Base-by-base conservation (phyloP, 768 basidiomycete species). In the Pleurotus platypus region DNA sequence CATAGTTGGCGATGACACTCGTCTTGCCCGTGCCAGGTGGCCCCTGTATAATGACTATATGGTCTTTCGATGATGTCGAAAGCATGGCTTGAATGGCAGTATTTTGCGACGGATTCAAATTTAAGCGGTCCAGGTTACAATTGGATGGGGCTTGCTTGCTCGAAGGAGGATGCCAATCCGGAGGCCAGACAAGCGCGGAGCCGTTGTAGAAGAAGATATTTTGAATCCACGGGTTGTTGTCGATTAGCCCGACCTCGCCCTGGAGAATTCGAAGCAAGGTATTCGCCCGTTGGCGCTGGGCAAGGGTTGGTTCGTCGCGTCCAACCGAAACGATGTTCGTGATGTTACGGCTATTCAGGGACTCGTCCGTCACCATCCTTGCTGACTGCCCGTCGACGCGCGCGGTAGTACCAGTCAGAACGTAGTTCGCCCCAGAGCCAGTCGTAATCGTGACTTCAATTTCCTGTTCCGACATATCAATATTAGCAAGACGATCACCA, bases 21-120 rank as follows among this genome's bases (percentile, higher is more conserved):
- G 87, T 89, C 65, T 89, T 89, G 16, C 87, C 87, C 56, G 85
- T 87, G 1, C 86, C 86, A 59, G 86, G 85, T 35, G 85, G 86
- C 12, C 79, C 81, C 58, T 81, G 80, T 20, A 83, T 64, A 18
- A 82, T 67, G 5, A 73, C 73, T 46, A 81, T 70, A 18, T 74
- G 66, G 51, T 77, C 59, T 3, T 65, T 55, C 57, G 75, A 68
- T 7, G 61, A 51, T 2, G 63, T 42, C 9, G 78, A 77, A 12
- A 79, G 66, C 81, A 84, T 82, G 1, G 70, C 64, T 37, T 81
- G 74, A 26, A 82, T 75, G 57, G 80, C 80, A 18, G 43, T 58
- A 58, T 74, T 74, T 61, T 84, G 82, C 16, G 81, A 82, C 22
- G 62, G 12, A 63, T 82, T 84, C 13, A 81, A 40, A 24, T 54